Conservation (phyloP, 1,139 yeast species). For the Saccharomycopsis crataegensis region DNA sequence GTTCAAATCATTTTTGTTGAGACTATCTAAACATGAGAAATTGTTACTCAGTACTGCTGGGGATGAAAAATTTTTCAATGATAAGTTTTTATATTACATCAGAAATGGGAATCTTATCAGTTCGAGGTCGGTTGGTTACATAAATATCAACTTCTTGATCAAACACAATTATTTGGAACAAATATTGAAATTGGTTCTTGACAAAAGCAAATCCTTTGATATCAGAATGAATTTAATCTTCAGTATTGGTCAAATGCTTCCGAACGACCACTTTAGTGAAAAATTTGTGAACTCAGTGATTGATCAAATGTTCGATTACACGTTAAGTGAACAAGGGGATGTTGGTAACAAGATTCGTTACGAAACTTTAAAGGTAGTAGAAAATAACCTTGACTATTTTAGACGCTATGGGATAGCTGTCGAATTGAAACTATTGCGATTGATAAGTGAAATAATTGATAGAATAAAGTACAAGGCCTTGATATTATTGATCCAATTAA, state of each 20-base stretch:
- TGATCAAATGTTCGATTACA: constrained; percentile 50
- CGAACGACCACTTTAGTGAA: background rate
- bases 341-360: constrained; percentile 68
- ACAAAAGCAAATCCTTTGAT: constrained; percentile 21
- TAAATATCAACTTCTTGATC: constrained; percentile 7
- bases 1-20: constrained; percentile 27
- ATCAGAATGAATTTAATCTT: constrained; percentile 24
- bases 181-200: constrained; percentile 20
- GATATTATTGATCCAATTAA: constrained; percentile 22
- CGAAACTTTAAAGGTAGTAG: constrained; percentile 39
- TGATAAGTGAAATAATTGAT: constrained; percentile 47
- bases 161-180: constrained; percentile 14
- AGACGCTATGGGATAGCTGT: constrained; percentile 17
- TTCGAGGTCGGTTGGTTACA: constrained; percentile 32
- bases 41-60: background rate
- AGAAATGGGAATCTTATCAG: constrained; percentile 30
- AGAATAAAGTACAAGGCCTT: constrained; percentile 31
- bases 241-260: constrained; percentile 1
- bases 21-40: constrained; percentile 16
- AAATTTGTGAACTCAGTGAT: constrained; percentile 16
- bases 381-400: constrained; percentile 24
- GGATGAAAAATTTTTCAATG: constrained; percentile 18
- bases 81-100: constrained; percentile 28
- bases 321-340: constrained; percentile 65
- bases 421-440: constrained; percentile 38